Evolutionary conservation across 352 stramenopile species (phyloP), one percentile per base, ranked within the genome.

Genomic region (Pythium pyrilobum): DNA sequence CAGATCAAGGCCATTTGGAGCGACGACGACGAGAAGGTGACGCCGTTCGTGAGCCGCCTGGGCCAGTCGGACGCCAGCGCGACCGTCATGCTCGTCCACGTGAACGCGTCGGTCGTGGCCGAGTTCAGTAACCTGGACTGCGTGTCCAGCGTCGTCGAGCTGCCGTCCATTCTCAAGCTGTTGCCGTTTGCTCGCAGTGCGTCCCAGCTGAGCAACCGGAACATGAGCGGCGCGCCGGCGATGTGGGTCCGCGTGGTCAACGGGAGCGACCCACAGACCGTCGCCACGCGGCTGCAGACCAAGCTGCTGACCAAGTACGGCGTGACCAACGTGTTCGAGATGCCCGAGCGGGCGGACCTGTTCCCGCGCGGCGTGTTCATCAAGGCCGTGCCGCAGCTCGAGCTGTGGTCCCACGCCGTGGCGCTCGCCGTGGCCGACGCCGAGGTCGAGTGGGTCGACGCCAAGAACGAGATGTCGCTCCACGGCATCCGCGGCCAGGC

Each of bases 371-470:
- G 73, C 2, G 50, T 87, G 13, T 85, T 70, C 16, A 74, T 69
- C n/a, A 82, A 79, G 43, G 53, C 72, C 8, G 27, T 89, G 15
- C 52, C 65, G 23, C 71, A 88, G 23, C 44, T 89, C 5, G 58
- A 64, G n/a, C 74, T 71, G 5, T 91, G 80, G 80, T 64, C 72
- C 18, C 67, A 81, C 46, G 71, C 72, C 4, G 59, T 91, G 3
- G 76, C 64, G 3, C 60, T 91, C 1, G 65, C 63, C 8, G 52
- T 86, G 12, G 64, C 59, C n/a, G 66, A 85, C 34, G 59, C 41
- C 2, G 62, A 67, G n/a, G 72, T 89, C 38, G 80, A 85, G 53
- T 90, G 78, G 74, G 53, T 85, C 18, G 81, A 88, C 57, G 59
- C 73, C 51, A 64, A 70, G 9, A 54, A 61, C 11, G 57, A 69